Base-by-base conservation (phyloP, 2,329 filamentous ascomycete genomes). In the Zopfia rhizophila region DNA sequence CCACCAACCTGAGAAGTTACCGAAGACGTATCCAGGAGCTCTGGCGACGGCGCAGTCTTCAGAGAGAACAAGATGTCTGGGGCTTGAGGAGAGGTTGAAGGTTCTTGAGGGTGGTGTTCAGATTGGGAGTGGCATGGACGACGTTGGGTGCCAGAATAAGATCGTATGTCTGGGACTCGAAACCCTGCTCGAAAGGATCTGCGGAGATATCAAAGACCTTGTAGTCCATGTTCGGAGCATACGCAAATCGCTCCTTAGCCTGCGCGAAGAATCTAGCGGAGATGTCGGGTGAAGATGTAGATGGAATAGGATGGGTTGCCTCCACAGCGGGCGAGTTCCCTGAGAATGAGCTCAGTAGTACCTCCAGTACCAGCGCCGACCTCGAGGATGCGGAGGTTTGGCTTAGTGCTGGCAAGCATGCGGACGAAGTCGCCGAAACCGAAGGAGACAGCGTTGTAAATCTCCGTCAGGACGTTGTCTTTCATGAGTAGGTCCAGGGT, bases 31-130 rank as follows among this genome's bases (percentile, higher is more conserved):
- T 8, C n/a, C n/a, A 8, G 24, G 24, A 8, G 24, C 27, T 29
- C 8, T 40, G 35, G 3, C 24, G 24, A n/a, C 8, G n/a, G 24
- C n/a, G n/a, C n/a, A 27, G 24, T 8, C 8, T 27, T 27, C 24
- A 8, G 24, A 8, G 24, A 78, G 27, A 3, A 79, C 21, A 1
- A 81, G 55, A 19, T 73, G 68, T 0, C 77, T 69, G 73, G 0
- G 76, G 72, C n/a, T 25, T 17, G 12, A 53, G 45, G 5, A 51
- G 32, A 12, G 13, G 12, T 13, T 36, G 41, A 5, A 43, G 8
- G 22, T 52, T 51, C 2, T 12, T n/a, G 2, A 55, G 32, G 8
- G 33, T 37, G 14, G 33, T 3, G 7, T 10, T 10, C 6, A 53
- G 16, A 28, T 33, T 28, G 27, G 41, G 17, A 8, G 50, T 37